phyloP scores from a whole-genome alignment of 768 basidiomycete genomes.

The Leccinum subgranulosum region DNA sequence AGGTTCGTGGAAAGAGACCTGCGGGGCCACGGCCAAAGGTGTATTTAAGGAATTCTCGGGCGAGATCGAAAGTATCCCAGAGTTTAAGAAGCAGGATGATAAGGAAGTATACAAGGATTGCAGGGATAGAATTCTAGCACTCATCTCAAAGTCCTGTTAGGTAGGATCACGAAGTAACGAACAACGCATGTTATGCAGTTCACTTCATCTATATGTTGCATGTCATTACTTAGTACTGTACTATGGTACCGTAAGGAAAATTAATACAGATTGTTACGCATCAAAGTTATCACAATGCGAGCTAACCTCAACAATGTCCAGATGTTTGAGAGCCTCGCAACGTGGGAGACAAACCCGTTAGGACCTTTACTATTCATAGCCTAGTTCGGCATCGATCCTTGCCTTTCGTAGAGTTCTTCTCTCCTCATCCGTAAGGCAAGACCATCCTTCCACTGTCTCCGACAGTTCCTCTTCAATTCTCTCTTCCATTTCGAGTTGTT shows the following conservation, averaged over 20 bases:
- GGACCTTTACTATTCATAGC: constrained; percentile 41
- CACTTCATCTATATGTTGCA: constrained; percentile 1
- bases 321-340: background rate
- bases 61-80: constrained; percentile 21
- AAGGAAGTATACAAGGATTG: constrained; percentile 12
- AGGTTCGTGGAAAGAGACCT: constrained; percentile 17
- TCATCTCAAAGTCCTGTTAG: constrained; percentile 8
- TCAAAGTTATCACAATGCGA: background rate
- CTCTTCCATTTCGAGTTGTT: constrained; percentile 72
- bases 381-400: constrained; percentile 64
- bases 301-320: background rate
- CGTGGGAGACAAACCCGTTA: background rate
- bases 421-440: constrained; percentile 38
- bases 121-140: constrained; percentile 18
- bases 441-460: constrained; percentile 69
- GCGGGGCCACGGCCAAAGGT: constrained; percentile 3
- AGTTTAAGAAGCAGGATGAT: constrained; percentile 11
- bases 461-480: constrained; percentile 78
- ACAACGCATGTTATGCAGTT: background rate
- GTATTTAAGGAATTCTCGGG: constrained; percentile 13
- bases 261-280: background rate
- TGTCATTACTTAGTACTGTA: background rate
- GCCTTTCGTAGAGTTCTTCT: constrained; percentile 52
- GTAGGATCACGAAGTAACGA: background rate
- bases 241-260: background rate